Conservation (phyloP, 73 alveolate species). For the Paramecium biaurelia region DNA sequence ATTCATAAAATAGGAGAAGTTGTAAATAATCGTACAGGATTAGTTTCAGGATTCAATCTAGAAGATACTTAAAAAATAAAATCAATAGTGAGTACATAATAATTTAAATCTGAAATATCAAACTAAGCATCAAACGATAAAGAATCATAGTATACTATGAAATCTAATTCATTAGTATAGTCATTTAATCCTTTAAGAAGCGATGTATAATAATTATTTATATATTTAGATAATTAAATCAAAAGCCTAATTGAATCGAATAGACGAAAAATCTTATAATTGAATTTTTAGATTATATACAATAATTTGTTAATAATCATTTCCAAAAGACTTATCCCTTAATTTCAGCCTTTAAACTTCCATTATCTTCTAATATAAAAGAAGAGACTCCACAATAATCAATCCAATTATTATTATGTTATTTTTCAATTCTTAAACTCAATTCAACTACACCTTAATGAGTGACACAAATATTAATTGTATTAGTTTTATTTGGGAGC, state of each 20-base stretch:
- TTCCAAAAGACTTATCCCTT: not conserved
- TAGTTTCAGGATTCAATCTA: constrained; percentile 8
- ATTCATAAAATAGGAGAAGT: not conserved
- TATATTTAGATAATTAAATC: not conserved
- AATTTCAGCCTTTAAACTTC: not conserved
- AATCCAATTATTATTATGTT: not conserved
- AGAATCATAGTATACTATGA: not conserved
- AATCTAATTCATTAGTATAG: not conserved
- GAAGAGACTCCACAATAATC: not conserved
- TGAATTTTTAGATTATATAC: not conserved
- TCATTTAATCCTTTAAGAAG: not conserved
- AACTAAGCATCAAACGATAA: not conserved
- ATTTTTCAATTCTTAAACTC: not conserved
- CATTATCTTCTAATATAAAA: not conserved
- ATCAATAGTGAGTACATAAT: not conserved
- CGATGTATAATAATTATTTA: not conserved
- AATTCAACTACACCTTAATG: not conserved
- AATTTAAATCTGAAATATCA: not conserved
- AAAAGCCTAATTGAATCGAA: not conserved
- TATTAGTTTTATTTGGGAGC: not conserved
- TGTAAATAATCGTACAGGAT: not conserved
- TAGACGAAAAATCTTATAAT: not conserved
- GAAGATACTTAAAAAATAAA: not conserved
- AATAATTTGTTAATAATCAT: not conserved
- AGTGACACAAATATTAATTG: not conserved